phyloP scores from a whole-genome alignment of 441 rosid genomes.

The Kokia cookei region DNA sequence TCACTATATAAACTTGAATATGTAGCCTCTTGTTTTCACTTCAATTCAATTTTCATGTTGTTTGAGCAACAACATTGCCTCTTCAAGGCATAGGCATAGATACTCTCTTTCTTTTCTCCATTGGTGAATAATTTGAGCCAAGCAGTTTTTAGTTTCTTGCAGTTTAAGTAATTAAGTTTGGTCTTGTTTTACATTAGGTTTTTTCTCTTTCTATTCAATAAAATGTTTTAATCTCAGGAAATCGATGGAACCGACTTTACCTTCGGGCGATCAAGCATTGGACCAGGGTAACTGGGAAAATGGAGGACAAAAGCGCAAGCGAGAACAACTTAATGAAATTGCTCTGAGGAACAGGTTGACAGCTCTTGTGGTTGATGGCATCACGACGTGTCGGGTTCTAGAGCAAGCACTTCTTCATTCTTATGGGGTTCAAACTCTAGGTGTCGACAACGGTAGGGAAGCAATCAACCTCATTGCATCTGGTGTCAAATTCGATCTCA shows the following conservation, averaged over 20 bases:
- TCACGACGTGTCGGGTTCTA: background rate
- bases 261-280: background rate
- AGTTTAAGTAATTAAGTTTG: background rate
- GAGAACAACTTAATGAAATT: background rate
- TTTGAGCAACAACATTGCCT: background rate
- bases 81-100: background rate
- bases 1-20: background rate
- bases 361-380: constrained; percentile 24
- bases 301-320: background rate
- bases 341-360: constrained; percentile 9
- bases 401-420: background rate
- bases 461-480: constrained; percentile 7
- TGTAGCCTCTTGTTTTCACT: background rate
- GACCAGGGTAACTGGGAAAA: background rate
- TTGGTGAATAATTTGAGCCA: too few species aligned
- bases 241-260: background rate
- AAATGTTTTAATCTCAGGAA: background rate
- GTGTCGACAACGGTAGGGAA: background rate
- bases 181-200: background rate
- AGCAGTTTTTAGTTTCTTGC: background rate
- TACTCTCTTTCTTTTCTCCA: too few species aligned
- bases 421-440: constrained; percentile 4
- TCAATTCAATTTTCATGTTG: background rate
- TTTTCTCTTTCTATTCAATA: background rate
- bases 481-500: constrained; percentile 9